A percentile compares a stretch with the other conserved stretches of the same genome.
Conservation (phyloP, 495 filamentous ascomycete genomes). For the Neurospora sp. region DNA sequence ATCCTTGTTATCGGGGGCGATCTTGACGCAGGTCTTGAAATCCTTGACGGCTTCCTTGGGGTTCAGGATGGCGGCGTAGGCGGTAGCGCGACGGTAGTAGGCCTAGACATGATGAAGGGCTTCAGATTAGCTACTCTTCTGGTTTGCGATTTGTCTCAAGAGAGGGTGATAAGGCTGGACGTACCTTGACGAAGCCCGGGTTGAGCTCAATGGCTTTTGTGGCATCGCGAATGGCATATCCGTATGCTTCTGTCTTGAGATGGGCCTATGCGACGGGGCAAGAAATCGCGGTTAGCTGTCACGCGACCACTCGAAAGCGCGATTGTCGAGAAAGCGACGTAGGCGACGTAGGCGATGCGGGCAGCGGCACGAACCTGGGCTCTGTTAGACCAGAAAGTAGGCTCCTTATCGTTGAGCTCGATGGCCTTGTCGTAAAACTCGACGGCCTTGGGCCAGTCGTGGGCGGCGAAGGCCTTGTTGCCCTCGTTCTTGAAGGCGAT, state of each 20-base stretch:
- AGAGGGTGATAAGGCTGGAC: not conserved
- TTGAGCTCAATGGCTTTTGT: slow-evolving; percentile 91
- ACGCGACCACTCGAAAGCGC: slow-evolving; percentile 26
- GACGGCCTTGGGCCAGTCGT: slow-evolving; percentile 80
- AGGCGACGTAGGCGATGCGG: not conserved
- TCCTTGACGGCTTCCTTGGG: slow-evolving; percentile 82
- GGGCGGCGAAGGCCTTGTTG: slow-evolving; percentile 80
- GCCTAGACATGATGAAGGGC: slow-evolving; percentile 44
- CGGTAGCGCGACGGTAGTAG: slow-evolving; percentile 88
- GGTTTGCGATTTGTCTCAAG: not conserved
- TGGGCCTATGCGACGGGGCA: slow-evolving; percentile 50
- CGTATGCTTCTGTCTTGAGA: slow-evolving; percentile 91
- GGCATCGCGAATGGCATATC: slow-evolving; percentile 85
- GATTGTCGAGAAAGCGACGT: not conserved
- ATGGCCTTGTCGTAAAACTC: slow-evolving; percentile 88
- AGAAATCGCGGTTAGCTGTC: slow-evolving; percentile 26
- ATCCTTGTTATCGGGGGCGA: slow-evolving; percentile 78
- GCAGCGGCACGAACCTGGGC: slow-evolving; percentile 60
- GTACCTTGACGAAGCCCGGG: slow-evolving; percentile 75
- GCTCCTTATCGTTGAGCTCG: slow-evolving; percentile 70
- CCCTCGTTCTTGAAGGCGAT: slow-evolving; percentile 82
- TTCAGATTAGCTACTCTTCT: not conserved
- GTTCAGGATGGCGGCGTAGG: slow-evolving; percentile 79
- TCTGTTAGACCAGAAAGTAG: slow-evolving; percentile 86
- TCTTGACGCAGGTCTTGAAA: slow-evolving; percentile 83